Percentiles rank a stretch among this genome's conserved stretches.
Evolutionary conservation across 2,329 filamentous ascomycete genomes (phyloP).

Genomic region (Apiospora arundinis): DNA sequence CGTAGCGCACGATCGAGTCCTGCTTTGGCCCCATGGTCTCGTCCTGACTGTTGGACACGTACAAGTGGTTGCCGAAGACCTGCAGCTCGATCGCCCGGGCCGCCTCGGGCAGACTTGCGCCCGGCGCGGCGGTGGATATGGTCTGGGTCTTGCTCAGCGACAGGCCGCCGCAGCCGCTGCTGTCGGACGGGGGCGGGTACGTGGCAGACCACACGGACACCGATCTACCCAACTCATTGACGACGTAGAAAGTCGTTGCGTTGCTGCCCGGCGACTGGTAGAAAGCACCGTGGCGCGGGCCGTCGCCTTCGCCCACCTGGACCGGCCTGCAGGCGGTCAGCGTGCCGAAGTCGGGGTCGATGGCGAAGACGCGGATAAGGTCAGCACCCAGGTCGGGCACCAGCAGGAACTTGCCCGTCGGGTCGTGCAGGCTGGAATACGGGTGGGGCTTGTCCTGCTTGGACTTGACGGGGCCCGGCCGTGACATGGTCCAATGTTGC

Average conservation of each 20-base stretch:
- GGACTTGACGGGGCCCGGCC: conserved; percentile 48
- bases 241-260: conserved; percentile 44
- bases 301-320: conserved; percentile 51
- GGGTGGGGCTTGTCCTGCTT: conserved; percentile 63
- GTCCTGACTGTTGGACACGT: conserved; percentile 68
- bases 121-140: conserved; percentile 52
- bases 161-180: conserved; percentile 42
- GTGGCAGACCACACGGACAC: conserved; percentile 56
- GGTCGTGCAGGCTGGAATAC: conserved; percentile 57
- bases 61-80: conserved; percentile 59
- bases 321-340: conserved; percentile 54
- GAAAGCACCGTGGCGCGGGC: conserved; percentile 60
- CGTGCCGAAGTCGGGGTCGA: conserved; percentile 50
- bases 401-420: conserved; percentile 55
- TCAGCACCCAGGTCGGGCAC: conserved; percentile 62
- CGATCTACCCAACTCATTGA: conserved; percentile 58
- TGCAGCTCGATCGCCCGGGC: conserved; percentile 63
- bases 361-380: conserved; percentile 58
- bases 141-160: conserved; percentile 52
- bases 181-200: conserved; percentile 42
- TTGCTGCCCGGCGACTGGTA: conserved; percentile 45
- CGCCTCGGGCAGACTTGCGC: conserved; percentile 48
- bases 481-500: conserved; percentile 48
- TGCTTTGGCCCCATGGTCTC: conserved; percentile 59
- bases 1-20: conserved; percentile 62